Evolutionary conservation across 2,329 filamentous ascomycete genomes (phyloP), one percentile per base, ranked within the genome.

Genomic region (Alternaria sp.): DNA sequence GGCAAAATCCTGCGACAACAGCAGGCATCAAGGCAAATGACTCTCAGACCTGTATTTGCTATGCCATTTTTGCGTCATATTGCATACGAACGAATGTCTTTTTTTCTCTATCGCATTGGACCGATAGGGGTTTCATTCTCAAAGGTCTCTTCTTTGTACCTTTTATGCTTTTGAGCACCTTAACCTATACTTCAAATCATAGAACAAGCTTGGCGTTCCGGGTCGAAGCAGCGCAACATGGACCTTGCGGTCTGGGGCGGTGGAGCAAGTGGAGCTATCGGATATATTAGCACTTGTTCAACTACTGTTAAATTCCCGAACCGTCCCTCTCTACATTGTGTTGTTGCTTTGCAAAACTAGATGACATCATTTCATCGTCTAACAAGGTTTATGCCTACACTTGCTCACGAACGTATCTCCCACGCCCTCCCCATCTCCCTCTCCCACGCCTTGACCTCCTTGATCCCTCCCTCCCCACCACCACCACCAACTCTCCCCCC

Each of bases 181-280:
- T 44, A 51, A 28, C 60, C 44, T 60, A 58, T 50, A 62, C 42
- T 66, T 66, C 58, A 56, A 68, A 41, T 50, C 40, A 33, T 72
- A 72, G 67, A 70, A 50, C 58, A 17, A 58, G 57, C 21, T 66
- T 62, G 67, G 66, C 67, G 67, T 68, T 68, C 46, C 40, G 36
- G 50, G 29, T 40, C n/a, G 45, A 44, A 40, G 51, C 55, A 54
- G 50, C 21, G 51, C 13, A 23, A 40, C 21, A 40, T 40, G 44
- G 37, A 41, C 2, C 29, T 40, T 46, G 36, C 45, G 23, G 55
- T 58, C 36, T 53, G n/a, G 31, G 42, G 42, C 42, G 44, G 50
- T 42, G 55, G 55, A 54, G 50, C 49, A 54, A 36, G 51, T 33
- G 42, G 24, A 40, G 29, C 34, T 39, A 52, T 46, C 52, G 14